A percentile compares a stretch with the other conserved stretches of the same genome.
Conservation (phyloP, 192 early-diverging fungal genomes). For the Rhizoclosmatium globosum region DNA sequence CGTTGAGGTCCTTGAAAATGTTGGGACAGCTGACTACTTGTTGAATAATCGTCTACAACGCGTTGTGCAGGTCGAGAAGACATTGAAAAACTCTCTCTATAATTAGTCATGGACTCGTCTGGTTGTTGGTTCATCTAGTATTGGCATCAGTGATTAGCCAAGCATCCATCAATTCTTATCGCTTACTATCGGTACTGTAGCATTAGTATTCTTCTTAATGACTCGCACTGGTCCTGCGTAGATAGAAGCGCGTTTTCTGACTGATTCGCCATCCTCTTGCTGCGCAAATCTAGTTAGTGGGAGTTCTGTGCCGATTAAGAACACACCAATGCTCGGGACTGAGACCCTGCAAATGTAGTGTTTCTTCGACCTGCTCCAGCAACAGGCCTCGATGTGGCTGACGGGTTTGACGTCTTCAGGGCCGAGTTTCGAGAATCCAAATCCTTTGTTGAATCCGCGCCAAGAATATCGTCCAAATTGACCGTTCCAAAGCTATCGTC, state of each 20-base stretch:
- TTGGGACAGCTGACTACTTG: no score
- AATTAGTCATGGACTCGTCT: no score
- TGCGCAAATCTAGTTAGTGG: background rate
- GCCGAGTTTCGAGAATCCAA: constrained; percentile 8
- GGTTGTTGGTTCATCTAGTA: no score
- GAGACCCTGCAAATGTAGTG: background rate
- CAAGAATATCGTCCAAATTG: constrained; percentile 6
- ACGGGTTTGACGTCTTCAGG: background rate
- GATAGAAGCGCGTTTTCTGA: constrained; percentile 22
- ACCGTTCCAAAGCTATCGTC: constrained; percentile 4
- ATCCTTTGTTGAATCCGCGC: constrained; percentile 16
- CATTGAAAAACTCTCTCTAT: no score
- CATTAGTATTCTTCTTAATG: background rate
- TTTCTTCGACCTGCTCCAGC: background rate
- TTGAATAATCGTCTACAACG: no score
- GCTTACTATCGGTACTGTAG: background rate
- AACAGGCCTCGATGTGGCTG: background rate
- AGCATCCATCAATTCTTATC: no score
- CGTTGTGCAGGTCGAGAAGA: no score
- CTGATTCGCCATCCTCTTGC: background rate
- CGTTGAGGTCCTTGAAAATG: no score
- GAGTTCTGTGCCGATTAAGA: background rate
- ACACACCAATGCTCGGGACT: background rate
- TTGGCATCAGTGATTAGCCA: no score
- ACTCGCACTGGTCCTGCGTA: constrained; percentile 32